A percentile compares a stretch with the other conserved stretches of the same genome.
phyloP scores from a whole-genome alignment of 345 rosid species.

The Salix purpurea region DNA sequence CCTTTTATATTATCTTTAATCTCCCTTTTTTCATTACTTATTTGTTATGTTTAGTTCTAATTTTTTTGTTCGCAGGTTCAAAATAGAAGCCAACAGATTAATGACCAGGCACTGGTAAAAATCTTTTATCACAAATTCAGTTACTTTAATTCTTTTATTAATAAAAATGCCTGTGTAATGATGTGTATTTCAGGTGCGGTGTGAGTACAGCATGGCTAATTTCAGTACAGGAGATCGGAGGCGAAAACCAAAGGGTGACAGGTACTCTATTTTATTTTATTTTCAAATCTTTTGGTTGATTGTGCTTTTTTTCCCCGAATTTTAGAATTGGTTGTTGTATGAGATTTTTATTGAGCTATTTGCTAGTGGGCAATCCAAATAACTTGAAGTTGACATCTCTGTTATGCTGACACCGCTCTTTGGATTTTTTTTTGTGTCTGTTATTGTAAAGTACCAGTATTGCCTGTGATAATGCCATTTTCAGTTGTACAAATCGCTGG shows the following conservation, averaged over 20 bases:
- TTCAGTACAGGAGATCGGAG: slow-evolving; percentile 86
- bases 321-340: not conserved
- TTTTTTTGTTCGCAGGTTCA: slow-evolving; percentile 46
- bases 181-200: slow-evolving; percentile 49
- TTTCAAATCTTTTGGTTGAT: not conserved
- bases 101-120: slow-evolving; percentile 67
- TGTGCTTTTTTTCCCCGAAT: not conserved
- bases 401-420: no score
- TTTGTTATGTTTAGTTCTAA: not conserved
- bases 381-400: no score
- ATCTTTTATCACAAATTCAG: not conserved
- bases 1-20: not conserved
- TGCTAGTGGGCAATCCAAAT: no score
- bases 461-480: not conserved
- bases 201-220: slow-evolving; percentile 96
- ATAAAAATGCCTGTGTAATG: no score
- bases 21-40: not conserved
- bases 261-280: slow-evolving; percentile 29
- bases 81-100: slow-evolving; percentile 66
- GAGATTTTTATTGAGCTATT: no score
- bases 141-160: no score
- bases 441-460: not conserved
- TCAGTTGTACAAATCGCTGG: not conserved
- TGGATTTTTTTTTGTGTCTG: no score
- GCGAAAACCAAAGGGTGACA: slow-evolving; percentile 84